A percentile compares a stretch with the other conserved stretches of the same genome.
Evolutionary conservation across 2,329 filamentous ascomycete genomes (phyloP).

Genomic region (Aspergillus floridensis): DNA sequence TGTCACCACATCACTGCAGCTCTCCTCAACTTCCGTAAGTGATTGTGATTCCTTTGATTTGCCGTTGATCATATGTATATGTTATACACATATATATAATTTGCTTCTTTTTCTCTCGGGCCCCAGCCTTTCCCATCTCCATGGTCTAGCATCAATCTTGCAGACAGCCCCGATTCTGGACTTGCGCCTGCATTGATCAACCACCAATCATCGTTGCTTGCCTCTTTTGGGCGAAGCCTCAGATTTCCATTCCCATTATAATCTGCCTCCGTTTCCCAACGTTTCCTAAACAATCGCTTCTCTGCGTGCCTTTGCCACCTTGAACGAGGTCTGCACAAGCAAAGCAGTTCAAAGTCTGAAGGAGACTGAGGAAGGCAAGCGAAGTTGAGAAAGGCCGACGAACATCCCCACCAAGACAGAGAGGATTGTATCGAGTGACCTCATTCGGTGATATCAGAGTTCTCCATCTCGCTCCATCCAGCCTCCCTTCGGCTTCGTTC

Average conservation of each 20-base stretch:
- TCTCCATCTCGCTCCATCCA: not conserved
- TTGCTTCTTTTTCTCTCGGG: not conserved
- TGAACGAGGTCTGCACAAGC: conserved; percentile 1
- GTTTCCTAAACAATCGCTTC: conserved; percentile 1
- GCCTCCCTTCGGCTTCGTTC: not conserved
- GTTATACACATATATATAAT: not conserved
- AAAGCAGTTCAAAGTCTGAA: not conserved
- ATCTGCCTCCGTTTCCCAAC: conserved; percentile 14
- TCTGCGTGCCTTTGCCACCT: conserved; percentile 15
- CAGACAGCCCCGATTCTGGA: not conserved
- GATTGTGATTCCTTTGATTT: not conserved
- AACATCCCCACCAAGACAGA: not conserved
- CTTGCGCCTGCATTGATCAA: conserved; percentile 6
- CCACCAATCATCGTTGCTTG: conserved; percentile 13
- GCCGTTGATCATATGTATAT: not conserved
- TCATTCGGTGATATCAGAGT: not conserved
- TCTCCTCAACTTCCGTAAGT: not conserved
- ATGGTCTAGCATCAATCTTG: not conserved
- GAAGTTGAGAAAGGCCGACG: not conserved
- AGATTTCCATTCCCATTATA: conserved; percentile 9
- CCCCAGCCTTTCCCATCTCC: not conserved
- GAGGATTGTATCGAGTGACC: not conserved
- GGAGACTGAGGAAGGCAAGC: conserved; percentile 2
- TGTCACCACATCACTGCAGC: not conserved
- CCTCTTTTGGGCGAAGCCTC: conserved; percentile 18